Evolutionary conservation across 371 early-diverging fungal species (phyloP), one percentile per base, ranked within the genome.

Genomic region (Mucor circinelloides): DNA sequence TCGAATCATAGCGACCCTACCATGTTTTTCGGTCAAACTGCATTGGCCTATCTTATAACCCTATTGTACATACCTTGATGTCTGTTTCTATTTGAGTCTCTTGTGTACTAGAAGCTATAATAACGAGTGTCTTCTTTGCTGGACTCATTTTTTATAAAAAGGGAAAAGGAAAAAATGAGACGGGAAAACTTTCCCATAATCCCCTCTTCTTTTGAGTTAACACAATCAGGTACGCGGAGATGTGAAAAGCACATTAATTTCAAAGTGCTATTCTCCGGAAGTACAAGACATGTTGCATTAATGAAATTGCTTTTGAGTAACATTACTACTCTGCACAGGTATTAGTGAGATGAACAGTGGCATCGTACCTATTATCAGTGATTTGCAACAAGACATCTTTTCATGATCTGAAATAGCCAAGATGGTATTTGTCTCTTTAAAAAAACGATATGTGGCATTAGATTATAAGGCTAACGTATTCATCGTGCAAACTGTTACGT

Each of bases 1-100:
- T 56, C 5, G 69, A 25, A 13, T 75, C 73, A 60, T 78, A 75
- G 25, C 60, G 21, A 23, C 32, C 55, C 61, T 64, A 17, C 13
- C 21, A 56, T 27, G 6, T 56, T 32, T 55, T 19, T 56, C n/a
- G 56, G 32, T 56, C n/a, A 31, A 56, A 5, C 9, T 17, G n/a
- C 10, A 19, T 28, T 17, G 6, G 13, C 15, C 1, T n/a, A 2
- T 6, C n/a, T 19, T 17, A 28, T 17, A 31, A 8, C 1, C 17
- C 6, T 30, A 31, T 32, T 6, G 6, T 19, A 6, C 3, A 6
- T 59, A 59, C 56, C 30, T 56, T 56, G 19, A 56, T 56, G n/a
- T 56, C 56, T 9, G 8, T 7, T 32, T 56, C 56, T 32, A 56
- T 28, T n/a, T 56, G 56, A 1, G 17, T 56, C 31, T 28, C 32